Evolutionary conservation across 495 filamentous ascomycete genomes (phyloP).

Genomic region (Polyplosphaeria fusca): DNA sequence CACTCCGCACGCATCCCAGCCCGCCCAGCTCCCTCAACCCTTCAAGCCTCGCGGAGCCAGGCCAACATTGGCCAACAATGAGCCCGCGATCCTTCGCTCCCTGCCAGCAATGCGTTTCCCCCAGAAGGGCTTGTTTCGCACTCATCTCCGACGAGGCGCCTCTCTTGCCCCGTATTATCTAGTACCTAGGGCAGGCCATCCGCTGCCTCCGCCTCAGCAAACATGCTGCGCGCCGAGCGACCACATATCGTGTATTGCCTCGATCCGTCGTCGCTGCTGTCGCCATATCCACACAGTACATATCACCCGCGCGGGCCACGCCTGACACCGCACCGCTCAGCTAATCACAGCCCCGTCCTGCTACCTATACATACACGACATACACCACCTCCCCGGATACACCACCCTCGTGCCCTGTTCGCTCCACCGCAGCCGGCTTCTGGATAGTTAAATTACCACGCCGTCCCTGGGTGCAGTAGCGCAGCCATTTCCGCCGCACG

Average conservation of each 20-base stretch:
- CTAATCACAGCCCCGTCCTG: constrained; percentile 13
- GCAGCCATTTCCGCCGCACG: constrained; percentile 15
- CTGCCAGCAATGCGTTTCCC: constrained; percentile 7
- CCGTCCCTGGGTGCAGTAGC: constrained; percentile 21
- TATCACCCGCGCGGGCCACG: constrained; percentile 1
- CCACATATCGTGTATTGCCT: background rate
- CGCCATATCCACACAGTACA: constrained; percentile 8
- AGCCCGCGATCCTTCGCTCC: constrained; percentile 1
- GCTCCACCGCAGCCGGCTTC: background rate
- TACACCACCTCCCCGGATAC: constrained; percentile 21
- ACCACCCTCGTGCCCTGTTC: background rate
- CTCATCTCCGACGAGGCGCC: constrained; percentile 23
- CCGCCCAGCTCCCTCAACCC: constrained; percentile 10
- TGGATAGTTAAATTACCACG: constrained; percentile 25
- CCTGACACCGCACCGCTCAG: constrained; percentile 3
- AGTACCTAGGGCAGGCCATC: background rate
- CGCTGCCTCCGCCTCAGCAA: constrained; percentile 13
- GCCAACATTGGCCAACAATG: constrained; percentile 17
- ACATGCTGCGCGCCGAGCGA: background rate
- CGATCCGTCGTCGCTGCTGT: constrained; percentile 2
- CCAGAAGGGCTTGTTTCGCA: constrained; percentile 16
- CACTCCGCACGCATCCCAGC: too few relatives aligned
- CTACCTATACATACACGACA: background rate
- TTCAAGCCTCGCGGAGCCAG: constrained; percentile 19
- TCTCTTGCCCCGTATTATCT: constrained; percentile 4